phyloP scores from a whole-genome alignment of 495 filamentous ascomycete species.

The Lophiotrema nucula region DNA sequence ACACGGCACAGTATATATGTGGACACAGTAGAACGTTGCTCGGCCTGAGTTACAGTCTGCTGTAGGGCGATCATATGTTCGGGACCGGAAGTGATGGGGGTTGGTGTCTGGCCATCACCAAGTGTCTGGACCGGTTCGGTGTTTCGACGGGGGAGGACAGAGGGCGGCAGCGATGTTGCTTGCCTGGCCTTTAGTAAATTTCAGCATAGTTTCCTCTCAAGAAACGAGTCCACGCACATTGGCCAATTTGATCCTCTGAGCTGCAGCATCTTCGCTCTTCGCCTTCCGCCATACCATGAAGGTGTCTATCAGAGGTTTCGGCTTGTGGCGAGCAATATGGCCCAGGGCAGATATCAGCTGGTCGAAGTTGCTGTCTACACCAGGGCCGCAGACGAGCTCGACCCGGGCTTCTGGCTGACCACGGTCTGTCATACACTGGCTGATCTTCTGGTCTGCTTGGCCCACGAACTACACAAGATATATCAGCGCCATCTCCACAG shows the following conservation, averaged over 20 bases:
- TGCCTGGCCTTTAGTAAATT: conserved; percentile 25
- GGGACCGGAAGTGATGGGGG: background rate
- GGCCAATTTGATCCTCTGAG: conserved; percentile 60
- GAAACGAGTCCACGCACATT: conserved; percentile 56
- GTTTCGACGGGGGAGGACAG: conserved; percentile 31
- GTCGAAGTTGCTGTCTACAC: conserved; percentile 87
- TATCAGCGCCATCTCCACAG: conserved; percentile 20
- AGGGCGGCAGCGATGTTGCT: conserved; percentile 23
- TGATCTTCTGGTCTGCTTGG: conserved; percentile 90
- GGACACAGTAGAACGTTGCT: conserved; percentile 84
- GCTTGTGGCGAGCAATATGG: conserved; percentile 88
- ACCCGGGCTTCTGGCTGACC: conserved; percentile 76
- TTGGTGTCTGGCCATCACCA: conserved; percentile 15
- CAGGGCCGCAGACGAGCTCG: conserved; percentile 84
- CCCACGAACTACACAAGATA: conserved; percentile 62
- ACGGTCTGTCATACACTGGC: conserved; percentile 71
- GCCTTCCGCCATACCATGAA: conserved; percentile 96
- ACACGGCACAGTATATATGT: conserved; percentile 95
- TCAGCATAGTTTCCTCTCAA: too few relatives aligned
- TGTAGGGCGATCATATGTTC: conserved; percentile 42
- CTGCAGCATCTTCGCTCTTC: conserved; percentile 81
- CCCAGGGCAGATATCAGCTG: conserved; percentile 91
- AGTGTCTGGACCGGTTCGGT: conserved; percentile 29
- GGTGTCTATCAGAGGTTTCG: conserved; percentile 91
- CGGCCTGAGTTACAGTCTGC: conserved; percentile 69